A percentile compares a stretch with the other conserved stretches of the same genome.
phyloP scores from a whole-genome alignment of 2,329 filamentous ascomycete genomes.

The Talaromyces sp. region DNA sequence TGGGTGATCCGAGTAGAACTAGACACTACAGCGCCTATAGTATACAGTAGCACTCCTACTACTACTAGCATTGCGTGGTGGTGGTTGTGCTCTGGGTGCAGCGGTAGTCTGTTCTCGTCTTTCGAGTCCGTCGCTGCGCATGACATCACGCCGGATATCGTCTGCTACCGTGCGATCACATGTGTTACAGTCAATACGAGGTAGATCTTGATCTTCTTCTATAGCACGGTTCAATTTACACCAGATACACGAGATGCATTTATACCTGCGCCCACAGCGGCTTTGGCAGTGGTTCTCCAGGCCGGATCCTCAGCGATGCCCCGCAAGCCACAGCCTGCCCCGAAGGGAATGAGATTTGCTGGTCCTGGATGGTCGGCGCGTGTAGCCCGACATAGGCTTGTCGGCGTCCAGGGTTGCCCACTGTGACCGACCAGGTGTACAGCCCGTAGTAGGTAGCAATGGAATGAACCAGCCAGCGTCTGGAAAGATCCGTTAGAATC shows the following conservation, averaged over 20 bases:
- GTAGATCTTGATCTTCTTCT: not conserved
- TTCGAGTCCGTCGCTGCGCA: too few relatives aligned
- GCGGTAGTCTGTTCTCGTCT: too few relatives aligned
- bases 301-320: constrained; percentile 22
- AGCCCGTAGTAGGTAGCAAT: constrained; percentile 91
- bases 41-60: too few relatives aligned
- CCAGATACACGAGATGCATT: not conserved
- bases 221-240: not conserved
- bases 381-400: constrained; percentile 75
- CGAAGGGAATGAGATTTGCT: constrained; percentile 18
- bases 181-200: too few relatives aligned
- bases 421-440: constrained; percentile 71
- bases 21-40: too few relatives aligned
- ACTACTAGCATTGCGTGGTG: too few relatives aligned
- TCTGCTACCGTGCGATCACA: too few relatives aligned
- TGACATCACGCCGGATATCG: too few relatives aligned
- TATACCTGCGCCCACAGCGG: constrained; percentile 33
- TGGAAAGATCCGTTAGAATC: constrained; percentile 27
- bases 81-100: too few relatives aligned
- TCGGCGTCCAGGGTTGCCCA: constrained; percentile 62
- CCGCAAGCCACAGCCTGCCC: constrained; percentile 18
- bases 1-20: too few relatives aligned
- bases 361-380: constrained; percentile 26
- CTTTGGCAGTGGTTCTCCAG: constrained; percentile 30
- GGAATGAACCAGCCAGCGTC: constrained; percentile 87